phyloP scores from a whole-genome alignment of 495 filamentous ascomycete species.

The Podospora sp. region DNA sequence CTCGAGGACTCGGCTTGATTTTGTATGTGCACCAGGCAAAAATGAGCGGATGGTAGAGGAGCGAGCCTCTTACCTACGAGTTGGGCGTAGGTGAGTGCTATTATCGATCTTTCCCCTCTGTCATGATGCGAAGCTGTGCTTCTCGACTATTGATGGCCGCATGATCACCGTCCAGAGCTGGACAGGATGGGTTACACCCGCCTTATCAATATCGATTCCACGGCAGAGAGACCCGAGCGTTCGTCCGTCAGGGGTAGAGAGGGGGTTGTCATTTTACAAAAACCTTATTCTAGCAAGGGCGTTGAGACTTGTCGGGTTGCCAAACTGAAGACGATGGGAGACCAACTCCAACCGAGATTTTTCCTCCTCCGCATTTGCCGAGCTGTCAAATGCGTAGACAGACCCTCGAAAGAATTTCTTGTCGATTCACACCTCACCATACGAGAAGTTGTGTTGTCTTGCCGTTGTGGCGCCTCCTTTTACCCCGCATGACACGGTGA shows the following conservation, averaged over 20 bases:
- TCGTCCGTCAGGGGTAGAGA: not conserved
- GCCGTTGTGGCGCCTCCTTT: not conserved
- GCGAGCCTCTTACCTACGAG: slow-evolving; percentile 14
- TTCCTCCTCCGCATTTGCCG: too few species aligned
- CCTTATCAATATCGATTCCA: not conserved
- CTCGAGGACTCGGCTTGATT: not conserved
- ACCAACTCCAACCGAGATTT: too few species aligned
- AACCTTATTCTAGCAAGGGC: not conserved
- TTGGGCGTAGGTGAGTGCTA: slow-evolving; percentile 18
- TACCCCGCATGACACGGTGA: not conserved
- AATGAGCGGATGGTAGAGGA: too few species aligned
- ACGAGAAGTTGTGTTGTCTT: not conserved
- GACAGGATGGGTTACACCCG: not conserved
- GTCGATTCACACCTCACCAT: too few species aligned
- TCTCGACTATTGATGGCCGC: not conserved
- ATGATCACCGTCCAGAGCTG: slow-evolving; percentile 9
- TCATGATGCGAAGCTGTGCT: slow-evolving; percentile 2
- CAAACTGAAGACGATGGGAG: too few species aligned
- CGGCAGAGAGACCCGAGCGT: slow-evolving; percentile 2
- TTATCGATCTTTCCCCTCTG: not conserved
- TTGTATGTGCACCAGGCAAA: not conserved
- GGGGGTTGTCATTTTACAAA: not conserved
- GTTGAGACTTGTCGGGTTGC: too few species aligned
- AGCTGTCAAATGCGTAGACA: too few species aligned
- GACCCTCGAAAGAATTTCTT: too few species aligned